Evolutionary conservation across 805 yeast genomes (phyloP).

Genomic region (Cyberlindnera petersonii): DNA sequence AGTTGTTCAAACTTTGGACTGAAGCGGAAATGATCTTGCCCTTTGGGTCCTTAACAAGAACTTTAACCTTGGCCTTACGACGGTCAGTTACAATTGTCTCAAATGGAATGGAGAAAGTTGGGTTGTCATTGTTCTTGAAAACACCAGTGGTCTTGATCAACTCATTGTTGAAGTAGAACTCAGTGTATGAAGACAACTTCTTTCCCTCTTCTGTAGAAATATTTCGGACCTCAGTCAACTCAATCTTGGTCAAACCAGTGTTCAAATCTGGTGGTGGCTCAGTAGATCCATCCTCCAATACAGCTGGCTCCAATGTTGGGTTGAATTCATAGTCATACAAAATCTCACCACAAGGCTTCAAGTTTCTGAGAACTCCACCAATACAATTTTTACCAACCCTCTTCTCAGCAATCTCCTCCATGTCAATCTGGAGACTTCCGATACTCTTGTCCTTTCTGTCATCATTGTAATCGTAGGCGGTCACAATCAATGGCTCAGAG

Average conservation of each 20-base stretch:
- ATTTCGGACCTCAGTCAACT: constrained; percentile 58
- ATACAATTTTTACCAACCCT: constrained; percentile 45
- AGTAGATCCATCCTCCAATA: constrained; percentile 70
- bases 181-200: constrained; percentile 63
- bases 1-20: constrained; percentile 53
- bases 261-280: constrained; percentile 89
- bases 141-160: constrained; percentile 53
- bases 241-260: constrained; percentile 83
- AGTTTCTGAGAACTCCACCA: constrained; percentile 69
- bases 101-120: constrained; percentile 57
- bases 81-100: constrained; percentile 74
- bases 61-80: constrained; percentile 62
- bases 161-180: constrained; percentile 63
- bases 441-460: constrained; percentile 73
- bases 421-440: constrained; percentile 72
- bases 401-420: constrained; percentile 58
- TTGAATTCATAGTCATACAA: constrained; percentile 66
- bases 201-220: constrained; percentile 34
- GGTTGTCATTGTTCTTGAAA: constrained; percentile 57
- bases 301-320: constrained; percentile 64
- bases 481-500: constrained; percentile 76
- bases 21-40: constrained; percentile 57
- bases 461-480: constrained; percentile 73
- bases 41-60: constrained; percentile 61
- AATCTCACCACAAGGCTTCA: constrained; percentile 76